These are phyloP conservation scores for Colletotrichum coccodes DNA, from an alignment of 2,329 filamentous ascomycete genomes.

Conservation along the genomic window DNA sequence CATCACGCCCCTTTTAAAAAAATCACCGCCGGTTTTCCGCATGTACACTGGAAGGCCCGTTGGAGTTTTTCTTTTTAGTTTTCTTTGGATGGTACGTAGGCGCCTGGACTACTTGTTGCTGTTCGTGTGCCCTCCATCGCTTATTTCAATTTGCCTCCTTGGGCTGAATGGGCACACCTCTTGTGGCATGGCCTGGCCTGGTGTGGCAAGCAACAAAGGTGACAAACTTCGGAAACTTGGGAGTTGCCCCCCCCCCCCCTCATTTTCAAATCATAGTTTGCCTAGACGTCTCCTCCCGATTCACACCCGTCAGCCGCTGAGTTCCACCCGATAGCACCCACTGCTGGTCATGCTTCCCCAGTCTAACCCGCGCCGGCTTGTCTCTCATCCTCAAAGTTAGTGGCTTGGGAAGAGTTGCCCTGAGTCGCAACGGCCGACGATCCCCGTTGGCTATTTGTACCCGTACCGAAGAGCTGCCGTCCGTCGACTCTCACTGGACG, in stretches of 20 bases:
- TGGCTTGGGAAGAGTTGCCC: slow-evolving; percentile 1
- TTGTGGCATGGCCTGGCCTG: neutral
- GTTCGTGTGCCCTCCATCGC: neutral
- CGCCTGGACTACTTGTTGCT: no score
- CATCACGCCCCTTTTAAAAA: no score
- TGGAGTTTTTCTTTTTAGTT: no score
- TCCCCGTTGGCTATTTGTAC: slow-evolving; percentile 12
- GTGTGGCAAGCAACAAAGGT: neutral
- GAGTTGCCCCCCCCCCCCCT: neutral
- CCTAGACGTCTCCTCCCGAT: slow-evolving; percentile 14
- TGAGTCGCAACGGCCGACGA: slow-evolving; percentile 31
- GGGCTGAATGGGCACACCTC: neutral
- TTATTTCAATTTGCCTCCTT: slow-evolving; percentile 3
- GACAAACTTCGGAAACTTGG: neutral
- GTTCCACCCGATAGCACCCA: slow-evolving; percentile 1
- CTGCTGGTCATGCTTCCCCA: slow-evolving; percentile 19
- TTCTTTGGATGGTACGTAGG: no score
- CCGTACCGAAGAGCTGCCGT: neutral
- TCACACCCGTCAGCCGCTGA: slow-evolving; percentile 21
- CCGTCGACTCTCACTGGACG: neutral
- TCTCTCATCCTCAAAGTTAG: slow-evolving; percentile 24
- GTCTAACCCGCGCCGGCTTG: slow-evolving; percentile 9
- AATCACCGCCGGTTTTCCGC: no score
- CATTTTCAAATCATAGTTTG: slow-evolving; percentile 12
- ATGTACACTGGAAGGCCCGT: no score